A percentile compares a stretch with the other conserved stretches of the same genome.
These are phyloP conservation scores for Prunus armeniaca DNA, from an alignment of 306 rosid species.

Conservation along the genomic window DNA sequence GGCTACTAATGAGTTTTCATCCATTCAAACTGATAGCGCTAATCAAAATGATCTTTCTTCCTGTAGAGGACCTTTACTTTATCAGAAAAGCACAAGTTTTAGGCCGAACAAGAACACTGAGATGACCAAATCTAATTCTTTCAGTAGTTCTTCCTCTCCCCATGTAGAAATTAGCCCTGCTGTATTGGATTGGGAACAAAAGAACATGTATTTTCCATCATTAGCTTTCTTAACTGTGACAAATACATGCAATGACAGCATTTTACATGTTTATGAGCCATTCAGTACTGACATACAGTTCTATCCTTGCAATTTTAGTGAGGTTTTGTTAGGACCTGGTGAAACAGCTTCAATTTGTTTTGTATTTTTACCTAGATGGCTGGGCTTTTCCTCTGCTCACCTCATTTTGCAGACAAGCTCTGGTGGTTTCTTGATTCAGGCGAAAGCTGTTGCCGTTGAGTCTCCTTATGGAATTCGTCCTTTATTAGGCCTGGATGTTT, in stretches of 20 bases:
- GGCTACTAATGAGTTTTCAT: conserved; percentile 42
- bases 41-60: conserved; percentile 45
- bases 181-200: conserved; percentile 78
- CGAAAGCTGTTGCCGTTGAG: conserved; percentile 70
- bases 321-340: conserved; percentile 68
- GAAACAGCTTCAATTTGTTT: conserved; percentile 66
- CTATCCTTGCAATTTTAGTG: conserved; percentile 85
- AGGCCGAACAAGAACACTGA: conserved; percentile 36
- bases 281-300: conserved; percentile 84
- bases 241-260: conserved; percentile 73
- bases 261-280: conserved; percentile 80
- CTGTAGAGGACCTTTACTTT: conserved; percentile 45
- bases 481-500: conserved; percentile 45
- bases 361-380: conserved; percentile 72
- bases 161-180: conserved; percentile 64
- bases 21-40: conserved; percentile 46
- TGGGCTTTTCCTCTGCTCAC: conserved; percentile 73
- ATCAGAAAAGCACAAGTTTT: conserved; percentile 47
- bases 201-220: conserved; percentile 65
- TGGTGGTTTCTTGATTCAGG: conserved; percentile 85
- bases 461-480: conserved; percentile 83
- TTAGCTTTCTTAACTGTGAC: conserved; percentile 63
- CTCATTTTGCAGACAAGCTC: conserved; percentile 84
- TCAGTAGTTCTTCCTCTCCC: conserved; percentile 49
- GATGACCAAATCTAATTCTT: conserved; percentile 42